A percentile compares a stretch with the other conserved stretches of the same genome.
phyloP scores from a whole-genome alignment of 805 yeast genomes.

The Metschnikowia santaceciliae region DNA sequence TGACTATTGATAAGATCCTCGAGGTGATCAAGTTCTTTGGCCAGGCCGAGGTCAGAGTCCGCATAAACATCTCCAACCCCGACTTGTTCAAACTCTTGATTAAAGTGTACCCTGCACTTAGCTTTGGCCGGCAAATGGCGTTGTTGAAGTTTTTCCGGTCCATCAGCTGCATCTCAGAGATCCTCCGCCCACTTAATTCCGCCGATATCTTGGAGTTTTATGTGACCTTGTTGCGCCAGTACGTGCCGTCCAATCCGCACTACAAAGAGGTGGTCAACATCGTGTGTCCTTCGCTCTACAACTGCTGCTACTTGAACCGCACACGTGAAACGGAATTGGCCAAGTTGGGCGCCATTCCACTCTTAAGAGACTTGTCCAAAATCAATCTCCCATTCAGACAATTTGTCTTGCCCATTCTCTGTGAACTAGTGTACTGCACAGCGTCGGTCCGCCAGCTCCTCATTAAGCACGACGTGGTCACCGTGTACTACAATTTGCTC shows the following conservation, averaged over 20 bases:
- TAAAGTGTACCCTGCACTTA: slow-evolving; percentile 33
- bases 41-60: slow-evolving; percentile 44
- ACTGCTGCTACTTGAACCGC: slow-evolving; percentile 48
- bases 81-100: slow-evolving; percentile 41
- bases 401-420: slow-evolving; percentile 49
- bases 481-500: slow-evolving; percentile 37
- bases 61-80: slow-evolving; percentile 34
- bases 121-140: slow-evolving; percentile 29
- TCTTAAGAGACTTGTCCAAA: slow-evolving; percentile 35
- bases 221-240: slow-evolving; percentile 27
- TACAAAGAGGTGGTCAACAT: slow-evolving; percentile 42
- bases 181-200: slow-evolving; percentile 27
- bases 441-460: slow-evolving; percentile 34
- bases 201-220: slow-evolving; percentile 45
- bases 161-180: slow-evolving; percentile 34
- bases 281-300: slow-evolving; percentile 47
- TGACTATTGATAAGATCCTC: slow-evolving; percentile 29
- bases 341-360: slow-evolving; percentile 44
- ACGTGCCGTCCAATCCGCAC: slow-evolving; percentile 26
- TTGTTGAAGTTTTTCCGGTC: slow-evolving; percentile 45
- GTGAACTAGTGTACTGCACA: slow-evolving; percentile 49
- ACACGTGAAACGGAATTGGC: slow-evolving; percentile 44
- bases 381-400: slow-evolving; percentile 46
- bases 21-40: slow-evolving; percentile 40
- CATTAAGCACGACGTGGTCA: slow-evolving; percentile 34